A percentile compares a stretch with the other conserved stretches of the same genome.
These are phyloP conservation scores for Fusarium gaditjirri DNA, from an alignment of 2,329 filamentous ascomycete species.

Conservation along the genomic window DNA sequence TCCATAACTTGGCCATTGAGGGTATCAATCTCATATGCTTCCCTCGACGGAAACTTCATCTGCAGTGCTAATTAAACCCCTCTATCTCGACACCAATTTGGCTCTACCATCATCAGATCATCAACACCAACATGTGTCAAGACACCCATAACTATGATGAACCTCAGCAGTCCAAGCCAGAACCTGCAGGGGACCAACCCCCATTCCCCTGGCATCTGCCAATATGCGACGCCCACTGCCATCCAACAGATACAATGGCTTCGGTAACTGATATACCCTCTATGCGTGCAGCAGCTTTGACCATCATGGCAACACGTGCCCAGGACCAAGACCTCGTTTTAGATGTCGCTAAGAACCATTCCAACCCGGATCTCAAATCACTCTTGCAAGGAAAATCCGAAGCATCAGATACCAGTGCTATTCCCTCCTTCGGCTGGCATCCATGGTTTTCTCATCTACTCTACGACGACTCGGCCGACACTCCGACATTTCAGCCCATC, in stretches of 20 bases:
- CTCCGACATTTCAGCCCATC: slow-evolving; percentile 51
- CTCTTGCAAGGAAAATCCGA: not conserved
- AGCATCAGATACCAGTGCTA: slow-evolving; percentile 34
- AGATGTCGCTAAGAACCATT: slow-evolving; percentile 67
- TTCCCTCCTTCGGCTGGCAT: slow-evolving; percentile 88
- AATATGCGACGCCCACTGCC: slow-evolving; percentile 83
- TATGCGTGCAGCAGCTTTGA: slow-evolving; percentile 75
- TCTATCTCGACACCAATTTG: not conserved
- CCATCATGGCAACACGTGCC: slow-evolving; percentile 80
- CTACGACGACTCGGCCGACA: slow-evolving; percentile 65
- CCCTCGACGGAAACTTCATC: not conserved
- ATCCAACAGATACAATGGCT: slow-evolving; percentile 81
- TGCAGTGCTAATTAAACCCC: not conserved
- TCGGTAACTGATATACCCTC: slow-evolving; percentile 65
- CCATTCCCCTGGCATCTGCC: slow-evolving; percentile 76
- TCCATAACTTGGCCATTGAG: not conserved
- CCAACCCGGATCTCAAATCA: slow-evolving; percentile 49
- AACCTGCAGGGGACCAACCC: not conserved
- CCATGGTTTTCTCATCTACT: slow-evolving; percentile 87
- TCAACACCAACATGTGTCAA: slow-evolving; percentile 18
- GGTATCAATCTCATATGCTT: not conserved
- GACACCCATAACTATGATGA: slow-evolving; percentile 13
- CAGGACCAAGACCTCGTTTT: slow-evolving; percentile 81
- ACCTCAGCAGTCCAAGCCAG: not conserved
- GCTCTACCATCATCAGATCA: not conserved